Base-by-base conservation (phyloP, 192 early-diverging fungal genomes). In the Dissophora ornata region DNA sequence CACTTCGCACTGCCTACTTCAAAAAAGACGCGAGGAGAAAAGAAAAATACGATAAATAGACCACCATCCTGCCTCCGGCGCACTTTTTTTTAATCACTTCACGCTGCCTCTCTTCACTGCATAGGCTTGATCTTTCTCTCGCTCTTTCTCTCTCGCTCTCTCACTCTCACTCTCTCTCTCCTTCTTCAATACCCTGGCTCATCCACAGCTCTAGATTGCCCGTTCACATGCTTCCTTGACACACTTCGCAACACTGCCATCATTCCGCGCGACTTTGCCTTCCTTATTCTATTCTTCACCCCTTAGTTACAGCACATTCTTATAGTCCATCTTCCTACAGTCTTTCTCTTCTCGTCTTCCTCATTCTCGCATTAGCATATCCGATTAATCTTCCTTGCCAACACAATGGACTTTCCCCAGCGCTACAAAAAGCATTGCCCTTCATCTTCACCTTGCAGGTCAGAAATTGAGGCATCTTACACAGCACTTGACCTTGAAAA, bases 381-480 rank as follows among this genome's bases (percentile, higher is more conserved):
- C 4, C 44, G 5, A 16, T n/a, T n/a, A n/a, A n/a, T n/a, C n/a
- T n/a, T 46, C 13, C 11, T 46, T 25, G 2, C 34, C 36, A 25
- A 18, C 5, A 26, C 28, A 25, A 50, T 62, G 48, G 34, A 26
- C 11, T 3, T 52, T 29, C 33, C 47, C 26, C 60, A 16, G 36
- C 30, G 26, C 47, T 62, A 47, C 28, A 52, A 52, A 9, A 41
- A 11, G 47, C 21, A 36, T 22, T 69, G 51, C 33, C 32, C 50
- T 2, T 45, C 67, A 61, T 32, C 57, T 29, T 57, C 61, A 21
- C 45, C 45, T 34, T 57, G 45, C 54, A 46, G 69, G 19, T 38
- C 69, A 71, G 51, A n/a, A n/a, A n/a, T n/a, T n/a, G n/a, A n/a
- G n/a, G n/a, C n/a, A n/a, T n/a, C n/a, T n/a, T n/a, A n/a, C n/a